Conservation (phyloP, 257 asterid species). For the Forsythia viridissima region DNA sequence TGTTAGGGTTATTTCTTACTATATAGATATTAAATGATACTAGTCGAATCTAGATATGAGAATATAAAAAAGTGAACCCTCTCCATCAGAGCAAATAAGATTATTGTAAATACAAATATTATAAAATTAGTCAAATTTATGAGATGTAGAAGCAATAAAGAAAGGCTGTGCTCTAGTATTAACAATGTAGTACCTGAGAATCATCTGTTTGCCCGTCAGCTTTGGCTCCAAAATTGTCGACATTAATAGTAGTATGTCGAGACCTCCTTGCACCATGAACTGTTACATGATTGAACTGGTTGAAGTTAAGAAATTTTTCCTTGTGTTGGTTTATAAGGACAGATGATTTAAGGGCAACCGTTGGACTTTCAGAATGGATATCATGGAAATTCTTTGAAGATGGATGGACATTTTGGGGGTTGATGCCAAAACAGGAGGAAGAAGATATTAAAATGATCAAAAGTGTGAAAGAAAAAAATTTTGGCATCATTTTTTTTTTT, state of each 20-base stretch:
- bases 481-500: conserved; percentile 29
- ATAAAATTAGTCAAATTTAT: neutral
- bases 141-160: neutral
- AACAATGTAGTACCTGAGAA: conserved; percentile 43
- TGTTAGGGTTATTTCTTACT: neutral
- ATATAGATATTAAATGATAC: no score
- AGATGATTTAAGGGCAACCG: neutral
- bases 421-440: conserved; percentile 31
- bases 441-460: conserved; percentile 36
- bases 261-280: conserved; percentile 15
- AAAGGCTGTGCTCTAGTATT: neutral
- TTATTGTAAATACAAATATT: neutral
- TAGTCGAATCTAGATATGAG: no score
- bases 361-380: neutral
- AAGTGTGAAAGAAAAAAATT: conserved; percentile 23
- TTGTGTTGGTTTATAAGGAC: neutral
- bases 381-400: neutral
- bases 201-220: conserved; percentile 65
- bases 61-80: no score
- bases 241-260: conserved; percentile 28
- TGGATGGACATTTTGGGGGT: neutral
- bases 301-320: neutral
- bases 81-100: no score
- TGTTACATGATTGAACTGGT: neutral
- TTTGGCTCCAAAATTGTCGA: conserved; percentile 75